Evolutionary conservation across 169 alveolate species (phyloP).

Genomic region (Eimeria acervulina): DNA sequence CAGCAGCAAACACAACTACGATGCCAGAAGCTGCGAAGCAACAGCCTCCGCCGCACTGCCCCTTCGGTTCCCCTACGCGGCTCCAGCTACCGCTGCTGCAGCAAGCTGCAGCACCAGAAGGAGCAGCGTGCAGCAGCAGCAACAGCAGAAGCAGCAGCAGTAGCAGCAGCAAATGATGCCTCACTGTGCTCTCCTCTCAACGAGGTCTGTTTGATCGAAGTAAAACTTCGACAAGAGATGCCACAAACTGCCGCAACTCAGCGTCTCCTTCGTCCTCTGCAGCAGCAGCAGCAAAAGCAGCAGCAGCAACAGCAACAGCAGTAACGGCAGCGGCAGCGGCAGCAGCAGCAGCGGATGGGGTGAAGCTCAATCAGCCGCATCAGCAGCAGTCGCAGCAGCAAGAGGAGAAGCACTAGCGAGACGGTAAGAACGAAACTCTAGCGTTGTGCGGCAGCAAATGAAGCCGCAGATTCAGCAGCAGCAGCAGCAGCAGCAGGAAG

Average conservation of each 20-base stretch:
- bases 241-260: conserved; percentile 63
- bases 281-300: conserved; percentile 26
- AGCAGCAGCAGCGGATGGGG: background rate
- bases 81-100: background rate
- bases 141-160: background rate
- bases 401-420: no score
- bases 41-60: background rate
- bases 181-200: conserved; percentile 43
- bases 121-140: background rate
- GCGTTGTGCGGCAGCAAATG: no score
- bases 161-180: background rate
- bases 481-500: no score
- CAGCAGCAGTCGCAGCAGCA: no score
- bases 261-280: conserved; percentile 52
- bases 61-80: background rate
- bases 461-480: no score
- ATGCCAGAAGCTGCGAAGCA: background rate
- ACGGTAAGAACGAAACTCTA: no score
- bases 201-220: conserved; percentile 20
- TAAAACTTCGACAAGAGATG: conserved; percentile 20
- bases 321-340: background rate
- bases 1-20: background rate
- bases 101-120: background rate
- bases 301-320: conserved; percentile 48
- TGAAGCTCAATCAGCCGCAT: no score